These are phyloP conservation scores for Oryza officinalis DNA, from an alignment of 176 grass and related monocot species.

Conservation along the genomic window DNA sequence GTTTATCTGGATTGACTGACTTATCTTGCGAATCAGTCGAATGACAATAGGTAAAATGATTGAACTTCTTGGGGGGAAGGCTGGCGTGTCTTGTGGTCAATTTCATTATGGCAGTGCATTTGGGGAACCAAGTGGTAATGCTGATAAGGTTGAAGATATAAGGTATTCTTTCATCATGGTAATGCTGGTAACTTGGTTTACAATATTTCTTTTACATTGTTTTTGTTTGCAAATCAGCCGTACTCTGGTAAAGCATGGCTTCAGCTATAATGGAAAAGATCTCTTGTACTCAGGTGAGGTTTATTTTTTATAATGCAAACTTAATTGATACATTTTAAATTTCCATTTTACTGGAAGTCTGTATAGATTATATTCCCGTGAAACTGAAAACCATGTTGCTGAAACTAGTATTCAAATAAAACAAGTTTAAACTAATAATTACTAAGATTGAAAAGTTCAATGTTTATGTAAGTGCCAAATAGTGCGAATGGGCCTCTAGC, in stretches of 20 bases:
- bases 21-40: slow-evolving; percentile 51
- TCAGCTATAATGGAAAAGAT: slow-evolving; percentile 97
- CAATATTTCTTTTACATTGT: slow-evolving; percentile 4
- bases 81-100: slow-evolving; percentile 84
- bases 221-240: slow-evolving; percentile 54
- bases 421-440: slow-evolving; percentile 23
- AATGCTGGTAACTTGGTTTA: slow-evolving; percentile 4
- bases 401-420: slow-evolving; percentile 1
- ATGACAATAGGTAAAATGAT: slow-evolving; percentile 99
- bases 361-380: neutral
- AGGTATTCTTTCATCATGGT: slow-evolving; percentile 50
- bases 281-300: slow-evolving; percentile 88
- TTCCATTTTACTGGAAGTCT: slow-evolving; percentile 16
- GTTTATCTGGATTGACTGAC: neutral
- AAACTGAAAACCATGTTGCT: slow-evolving; percentile 12
- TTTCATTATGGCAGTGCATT: slow-evolving; percentile 96
- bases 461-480: slow-evolving; percentile 6
- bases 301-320: neutral
- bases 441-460: neutral
- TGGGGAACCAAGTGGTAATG: slow-evolving; percentile 87
- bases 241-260: slow-evolving; percentile 81
- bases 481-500: neutral
- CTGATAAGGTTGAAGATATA: slow-evolving; percentile 92
- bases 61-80: slow-evolving; percentile 94
- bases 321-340: neutral